Conservation (phyloP, 371 early-diverging fungal genomes). For the Rhizopus microsporus region DNA sequence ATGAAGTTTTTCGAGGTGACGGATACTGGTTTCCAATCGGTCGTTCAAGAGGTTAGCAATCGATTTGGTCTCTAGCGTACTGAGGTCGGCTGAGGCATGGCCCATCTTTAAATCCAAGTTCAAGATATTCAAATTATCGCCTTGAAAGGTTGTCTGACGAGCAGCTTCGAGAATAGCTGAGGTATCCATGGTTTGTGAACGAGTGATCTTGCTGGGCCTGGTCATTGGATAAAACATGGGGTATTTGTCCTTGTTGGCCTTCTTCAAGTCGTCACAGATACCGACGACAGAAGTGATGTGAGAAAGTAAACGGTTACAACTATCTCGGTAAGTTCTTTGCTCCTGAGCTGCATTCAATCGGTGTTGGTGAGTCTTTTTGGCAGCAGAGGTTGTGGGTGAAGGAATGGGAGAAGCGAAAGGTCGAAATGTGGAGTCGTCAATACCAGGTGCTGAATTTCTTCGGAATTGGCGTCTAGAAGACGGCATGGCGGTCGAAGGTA, state of each 20-base stretch:
- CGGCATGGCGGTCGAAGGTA: slow-evolving; percentile 7
- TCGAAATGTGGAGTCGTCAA: slow-evolving; percentile 23
- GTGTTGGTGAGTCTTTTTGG: slow-evolving; percentile 43
- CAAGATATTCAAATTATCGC: slow-evolving; percentile 59
- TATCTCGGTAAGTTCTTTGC: slow-evolving; percentile 71
- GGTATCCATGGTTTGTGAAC: slow-evolving; percentile 39
- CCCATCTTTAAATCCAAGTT: slow-evolving; percentile 71
- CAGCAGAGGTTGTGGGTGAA: slow-evolving; percentile 21
- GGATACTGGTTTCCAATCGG: slow-evolving; percentile 60
- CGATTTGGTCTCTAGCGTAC: slow-evolving; percentile 64
- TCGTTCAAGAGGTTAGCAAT: slow-evolving; percentile 73
- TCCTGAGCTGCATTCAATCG: slow-evolving; percentile 53
- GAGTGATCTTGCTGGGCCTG: slow-evolving; percentile 27
- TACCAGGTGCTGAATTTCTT: slow-evolving; percentile 40
- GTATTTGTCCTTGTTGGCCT: slow-evolving; percentile 63
- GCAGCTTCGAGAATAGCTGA: slow-evolving; percentile 28
- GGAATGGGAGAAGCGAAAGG: slow-evolving; percentile 19
- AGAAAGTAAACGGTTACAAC: slow-evolving; percentile 66
- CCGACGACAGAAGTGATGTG: slow-evolving; percentile 59
- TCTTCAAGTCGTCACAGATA: slow-evolving; percentile 63
- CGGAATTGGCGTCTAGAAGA: slow-evolving; percentile 22
- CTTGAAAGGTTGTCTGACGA: slow-evolving; percentile 24
- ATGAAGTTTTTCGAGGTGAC: slow-evolving; percentile 80
- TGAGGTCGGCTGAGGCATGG: slow-evolving; percentile 46
- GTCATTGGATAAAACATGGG: slow-evolving; percentile 69